Evolutionary conservation across 306 rosid genomes (phyloP), one percentile per base, ranked within the genome.

Genomic region (Vigna unguiculata): DNA sequence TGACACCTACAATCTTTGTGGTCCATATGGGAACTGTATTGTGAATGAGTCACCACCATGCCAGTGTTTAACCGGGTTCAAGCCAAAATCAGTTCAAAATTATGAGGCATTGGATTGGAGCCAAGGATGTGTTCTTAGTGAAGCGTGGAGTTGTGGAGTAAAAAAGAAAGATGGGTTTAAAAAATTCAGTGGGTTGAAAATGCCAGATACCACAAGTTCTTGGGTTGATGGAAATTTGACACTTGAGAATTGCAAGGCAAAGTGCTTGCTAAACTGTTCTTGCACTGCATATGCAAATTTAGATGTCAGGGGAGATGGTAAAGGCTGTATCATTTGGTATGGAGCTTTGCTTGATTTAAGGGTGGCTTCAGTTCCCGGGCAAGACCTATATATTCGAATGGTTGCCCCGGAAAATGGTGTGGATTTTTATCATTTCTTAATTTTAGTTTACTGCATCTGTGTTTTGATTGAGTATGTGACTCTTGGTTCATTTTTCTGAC

Each of bases 241-340:
- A 32, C 69, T 66, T 4, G 43, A 38, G 2, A 73, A 82, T 40
- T 87, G 88, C 53, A 62, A 53, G 58, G 75, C 25, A 0, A 68
- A 75, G 25, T 87, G 91, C 61, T 77, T 40, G 57, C 62, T 65
- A 14, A 80, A 80, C 41, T 87, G 87, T 47, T 82, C 85, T 30
- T 85, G 91, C 49, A 30, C 25, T 4, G 85, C 91, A 13, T 85
- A 84, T 82, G 78, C 91, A 57, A 77, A 73, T 55, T 15, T 79
- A 13, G 78, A 70, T 53, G 4, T 82, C 19, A 74, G 20, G 1
- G 79, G 30, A 12, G 70, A 66, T 57, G 80, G 81, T 24, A 77
- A 32, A 69, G 82, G 83, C 1, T 87, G 88, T 70, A 8, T 64
- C 45, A 73, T 77, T 67, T 84, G 91, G 87, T 84, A 80, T 22